Evolutionary conservation across 1,284 basidiomycete genomes (phyloP), one percentile per base, ranked within the genome.

Genomic region (Austropuccinia psidii): DNA sequence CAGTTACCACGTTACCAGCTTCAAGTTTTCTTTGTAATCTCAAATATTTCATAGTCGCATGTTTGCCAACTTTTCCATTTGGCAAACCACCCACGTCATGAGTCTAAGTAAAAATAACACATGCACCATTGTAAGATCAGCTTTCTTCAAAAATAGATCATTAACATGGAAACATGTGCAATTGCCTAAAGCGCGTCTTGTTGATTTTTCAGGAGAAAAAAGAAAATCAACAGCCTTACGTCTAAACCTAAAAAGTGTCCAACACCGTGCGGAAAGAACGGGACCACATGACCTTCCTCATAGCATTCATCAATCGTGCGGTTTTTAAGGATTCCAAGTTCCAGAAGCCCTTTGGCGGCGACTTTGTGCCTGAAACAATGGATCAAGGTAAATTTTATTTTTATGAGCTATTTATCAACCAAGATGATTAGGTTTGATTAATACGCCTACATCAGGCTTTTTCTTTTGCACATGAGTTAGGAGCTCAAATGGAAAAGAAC

Each of bases 241-340:
- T 68, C 65, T 13, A 68, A 24, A 24, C 65, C 65, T 54, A 68
- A 29, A 45, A 68, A 68, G 43, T 68, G 65, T 0, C 65, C 65
- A 15, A 68, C 52, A 31, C 65, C 65, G 33, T 68, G 65, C 15
- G 65, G 65, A 39, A 68, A 68, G 27, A 68, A 68, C 13, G 65
- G 65, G 24, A 68, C 43, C 50, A 68, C 65, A 31, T 68, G 65
- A 27, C 65, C 65, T 1, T 43, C 31, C 21, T 55, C 50, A 54
- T 68, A 68, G 27, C 65, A 68, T 68, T 68, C 52, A 37, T 68
- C 65, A 29, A 57, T 50, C 35, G 37, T 68, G 21, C 54, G 8
- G 50, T 57, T 27, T 31, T 41, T 49, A 21, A 68, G 52, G 21
- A 68, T 68, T 27, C 65, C 65, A 17, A 68, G 29, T 37, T 68